These are phyloP conservation scores for Pezicula carpinea DNA, from an alignment of 2,329 filamentous ascomycete genomes.

Conservation along the genomic window DNA sequence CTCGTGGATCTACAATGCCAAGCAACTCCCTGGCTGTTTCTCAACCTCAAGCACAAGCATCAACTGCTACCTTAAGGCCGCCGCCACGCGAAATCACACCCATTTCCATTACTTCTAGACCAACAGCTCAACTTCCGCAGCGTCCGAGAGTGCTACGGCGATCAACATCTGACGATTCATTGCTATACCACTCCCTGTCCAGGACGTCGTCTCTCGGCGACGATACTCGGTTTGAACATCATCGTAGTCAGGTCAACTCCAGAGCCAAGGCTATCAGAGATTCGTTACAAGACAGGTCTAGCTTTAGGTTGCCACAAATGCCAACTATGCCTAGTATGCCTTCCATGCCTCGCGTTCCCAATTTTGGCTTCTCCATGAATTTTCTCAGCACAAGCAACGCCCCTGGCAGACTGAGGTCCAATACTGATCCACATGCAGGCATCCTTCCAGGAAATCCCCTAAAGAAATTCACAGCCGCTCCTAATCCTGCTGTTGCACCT, in stretches of 20 bases:
- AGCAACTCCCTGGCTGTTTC: not conserved
- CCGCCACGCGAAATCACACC: not conserved
- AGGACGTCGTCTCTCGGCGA: slow-evolving; percentile 80
- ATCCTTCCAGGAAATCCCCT: slow-evolving; percentile 20
- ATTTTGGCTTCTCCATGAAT: slow-evolving; percentile 33
- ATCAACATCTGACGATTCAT: slow-evolving; percentile 71
- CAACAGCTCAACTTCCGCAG: not conserved
- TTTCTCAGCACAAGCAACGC: slow-evolving; percentile 21
- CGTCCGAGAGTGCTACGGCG: slow-evolving; percentile 39
- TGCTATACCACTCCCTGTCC: slow-evolving; percentile 72
- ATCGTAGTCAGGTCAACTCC: slow-evolving; percentile 82
- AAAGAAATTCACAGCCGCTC: slow-evolving; percentile 11
- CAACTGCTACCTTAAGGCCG: not conserved
- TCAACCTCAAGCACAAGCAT: not conserved
- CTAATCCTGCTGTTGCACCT: slow-evolving; percentile 13
- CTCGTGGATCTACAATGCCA: slow-evolving; percentile 6
- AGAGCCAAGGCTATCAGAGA: slow-evolving; percentile 87
- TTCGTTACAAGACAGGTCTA: slow-evolving; percentile 74
- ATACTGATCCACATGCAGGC: slow-evolving; percentile 23
- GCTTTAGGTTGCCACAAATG: slow-evolving; percentile 64
- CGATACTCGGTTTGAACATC: slow-evolving; percentile 72
- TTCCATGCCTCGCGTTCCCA: slow-evolving; percentile 36
- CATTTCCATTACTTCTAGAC: not conserved
- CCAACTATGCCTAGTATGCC: slow-evolving; percentile 36
- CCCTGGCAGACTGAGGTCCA: slow-evolving; percentile 20